Evolutionary conservation across 768 basidiomycete species (phyloP), one percentile per base, ranked within the genome.

Genomic region (Podaxis pistillaris): DNA sequence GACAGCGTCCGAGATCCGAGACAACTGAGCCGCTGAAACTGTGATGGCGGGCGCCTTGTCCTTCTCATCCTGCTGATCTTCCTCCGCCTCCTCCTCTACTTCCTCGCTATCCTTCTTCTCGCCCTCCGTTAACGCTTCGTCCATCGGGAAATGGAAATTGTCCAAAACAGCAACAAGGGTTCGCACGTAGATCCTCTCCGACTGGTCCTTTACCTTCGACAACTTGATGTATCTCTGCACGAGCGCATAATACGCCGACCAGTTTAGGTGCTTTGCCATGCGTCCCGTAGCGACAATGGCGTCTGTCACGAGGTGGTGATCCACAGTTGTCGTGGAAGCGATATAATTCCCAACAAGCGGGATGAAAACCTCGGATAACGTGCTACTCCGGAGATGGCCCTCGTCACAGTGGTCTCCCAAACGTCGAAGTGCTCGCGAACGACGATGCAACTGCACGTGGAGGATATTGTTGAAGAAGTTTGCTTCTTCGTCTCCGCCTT

Each of bases 381-480:
- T 91, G 24, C 79, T 82, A 69, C 88, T 90, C 40, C 86, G 79
- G 38, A 98, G 68, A 33, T 77, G 77, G 1, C 85, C 86, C 47
- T 86, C 84, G 8, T 86, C 83, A 64, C 88, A 89, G 60, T 87
- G 82, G 56, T 95, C 94, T 4, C 85, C 86, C 19, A 98, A 83
- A n/a, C 94, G 82, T 13, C 91, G 85, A 30, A 97, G 79, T 2
- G 96, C 96, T 63, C 96, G 79, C 1, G 88, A 87, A 24, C 96
- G 87, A 65, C 96, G 86, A 73, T 98, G 96, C 2, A 90, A 77
- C 74, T 99, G 97, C 49, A 98, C 85, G 71, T 99, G 97, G 58
- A 90, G 85, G 53, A 98, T 86, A 73, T 99, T 99, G 79, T 89
- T 89, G 83, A 99, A 98, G 78, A 98, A 96, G 71, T 90, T 95